Evolutionary conservation across 2,329 filamentous ascomycete genomes (phyloP), one percentile per base, ranked within the genome.

Genomic region (Xenoacremonium recifei): DNA sequence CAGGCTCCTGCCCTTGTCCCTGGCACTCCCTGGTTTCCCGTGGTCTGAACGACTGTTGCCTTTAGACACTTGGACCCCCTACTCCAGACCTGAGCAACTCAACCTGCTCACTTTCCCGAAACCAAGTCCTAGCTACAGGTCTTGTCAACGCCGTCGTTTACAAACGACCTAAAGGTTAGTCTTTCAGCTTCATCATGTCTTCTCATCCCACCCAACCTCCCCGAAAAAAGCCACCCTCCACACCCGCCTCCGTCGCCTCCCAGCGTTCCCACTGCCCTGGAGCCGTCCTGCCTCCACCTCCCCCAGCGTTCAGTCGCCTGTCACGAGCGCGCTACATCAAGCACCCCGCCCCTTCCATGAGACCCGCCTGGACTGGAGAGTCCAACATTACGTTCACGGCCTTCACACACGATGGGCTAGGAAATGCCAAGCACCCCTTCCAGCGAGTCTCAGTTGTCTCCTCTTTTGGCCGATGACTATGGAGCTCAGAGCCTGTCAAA

Each of bases 281-380:
- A 17, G 29, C 37, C 44, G 35, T 21, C 38, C 40, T 48, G 23
- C 37, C 35, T 38, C 44, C 12, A 30, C 36, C 35, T 44, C 43
- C 37, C 18, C 34, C 37, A 48, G 47, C 46, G 46, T 55, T 52
- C 48, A 49, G 44, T 56, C 41, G 42, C 50, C 51, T 57, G 58
- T 60, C 58, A 60, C 57, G 58, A 60, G 58, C 46, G 50, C 60
- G 51, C 56, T 58, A 57, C 57, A 57, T 58, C 41, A 51, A 58
- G 44, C 53, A 60, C 58, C 58, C 58, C 58, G 58, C 57, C 55
- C 29, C 52, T 53, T 44, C n/a, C n/a, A n/a, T n/a, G 34, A 55
- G 57, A 60, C 57, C 57, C 57, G 57, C 58, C 54, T 46, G 23
- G 9, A 27, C n/a, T 27, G 23, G 23, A 9, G 23, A n/a, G n/a